Base-by-base conservation (phyloP, 495 filamentous ascomycete genomes). In the Neurospora discreta region DNA sequence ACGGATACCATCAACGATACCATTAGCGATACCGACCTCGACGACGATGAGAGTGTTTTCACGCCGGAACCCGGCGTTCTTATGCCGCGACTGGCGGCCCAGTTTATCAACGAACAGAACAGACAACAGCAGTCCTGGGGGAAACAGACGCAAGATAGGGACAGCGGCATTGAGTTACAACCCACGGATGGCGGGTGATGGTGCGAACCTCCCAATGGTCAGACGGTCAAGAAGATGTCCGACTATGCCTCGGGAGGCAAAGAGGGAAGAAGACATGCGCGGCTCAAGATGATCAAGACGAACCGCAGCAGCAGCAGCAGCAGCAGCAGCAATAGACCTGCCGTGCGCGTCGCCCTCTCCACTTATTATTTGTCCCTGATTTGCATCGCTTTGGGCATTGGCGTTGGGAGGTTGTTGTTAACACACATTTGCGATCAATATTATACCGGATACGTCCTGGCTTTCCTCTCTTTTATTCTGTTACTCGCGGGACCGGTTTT, bases 101-200 rank as follows among this genome's bases (percentile, higher is more conserved):
- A 23, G 15, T 60, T 60, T n/a, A 36, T 39, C 52, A 71, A 71
- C 26, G 43, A 42, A 33, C 46, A 68, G 39, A 43, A 72, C n/a
- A 68, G 52, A 20, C 30, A 58, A 33, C 39, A 71, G 7, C 30
- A 43, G 18, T 68, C 71, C 18, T 83, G 81, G 81, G 73, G 76
- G 43, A 79, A 79, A 67, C 79, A 78, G 36, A 70, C 80, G 18
- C 84, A 85, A 69, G 85, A 87, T 78, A 80, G 86, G 74, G 87
- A 87, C 74, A 87, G 83, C 76, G 86, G 84, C 20, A 85, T 87
- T 76, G 84, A 84, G 70, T 71, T 85, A 60, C 52, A 60, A 68
- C 78, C 80, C 39, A 71, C 69, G 11, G 83, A 85, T 13, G 80
- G 78, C 43, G 78, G 75, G 44, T 81, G 72, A 75, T 60, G 52